Conservation (phyloP, 129 eudicot species). For the Helianthus annuus region HanXRQr2.0-SUNRISE NC_035449.2:3360489-3360988, state of each 20-base stretch:
- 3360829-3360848: constrained; percentile 51
- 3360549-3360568: constrained; percentile 59
- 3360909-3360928: constrained; percentile 46
- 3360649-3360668: constrained; percentile 42
- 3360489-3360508: constrained; percentile 60
- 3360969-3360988: constrained; percentile 46
- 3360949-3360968: constrained; percentile 42
- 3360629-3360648: constrained; percentile 36
- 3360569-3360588: constrained; percentile 52
- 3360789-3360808: constrained; percentile 50
- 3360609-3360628: constrained; percentile 43
- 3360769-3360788: constrained; percentile 6
- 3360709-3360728: constrained; percentile 45
- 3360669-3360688: constrained; percentile 50
- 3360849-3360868: constrained; percentile 51
- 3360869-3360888: constrained; percentile 46
- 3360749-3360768: constrained; percentile 46
- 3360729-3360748: constrained; percentile 43
- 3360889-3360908: constrained; percentile 30
- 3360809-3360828: constrained; percentile 57
- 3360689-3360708: constrained; percentile 41
- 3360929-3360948: constrained; percentile 54
- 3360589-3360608: constrained; percentile 46
- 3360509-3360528: constrained; percentile 52
- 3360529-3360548: constrained; percentile 27